Evolutionary conservation across 106 monocot genomes (phyloP).

Genomic region (Agapanthus africanus): DNA sequence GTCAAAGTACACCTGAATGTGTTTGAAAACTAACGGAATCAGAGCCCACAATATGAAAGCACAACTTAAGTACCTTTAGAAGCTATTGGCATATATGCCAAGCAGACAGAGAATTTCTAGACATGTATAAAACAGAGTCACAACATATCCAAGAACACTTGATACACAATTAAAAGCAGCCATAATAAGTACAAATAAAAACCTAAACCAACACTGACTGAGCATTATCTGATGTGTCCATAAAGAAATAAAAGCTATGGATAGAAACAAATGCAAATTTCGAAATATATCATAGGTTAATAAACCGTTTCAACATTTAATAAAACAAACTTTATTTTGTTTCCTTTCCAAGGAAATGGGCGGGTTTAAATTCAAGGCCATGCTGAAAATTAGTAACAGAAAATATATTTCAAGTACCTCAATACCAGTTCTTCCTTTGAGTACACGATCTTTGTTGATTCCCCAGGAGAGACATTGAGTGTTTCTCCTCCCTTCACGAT

Average conservation of each 20-base stretch:
- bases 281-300: neutral
- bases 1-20: slow-evolving; percentile 79
- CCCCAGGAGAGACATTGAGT: slow-evolving; percentile 94
- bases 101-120: neutral
- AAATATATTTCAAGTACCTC: slow-evolving; percentile 50
- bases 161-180: neutral
- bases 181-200: neutral
- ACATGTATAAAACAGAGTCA: neutral
- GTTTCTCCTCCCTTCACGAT: slow-evolving; percentile 88
- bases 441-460: slow-evolving; percentile 76
- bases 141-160: neutral
- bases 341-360: neutral
- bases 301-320: neutral
- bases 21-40: neutral
- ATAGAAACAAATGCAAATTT: neutral
- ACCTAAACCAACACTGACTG: neutral
- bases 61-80: neutral
- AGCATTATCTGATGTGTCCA: neutral
- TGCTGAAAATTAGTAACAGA: neutral
- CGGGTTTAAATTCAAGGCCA: neutral
- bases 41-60: neutral
- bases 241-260: neutral
- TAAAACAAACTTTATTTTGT: neutral
- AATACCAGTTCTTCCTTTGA: slow-evolving; percentile 79
- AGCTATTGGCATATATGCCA: neutral